phyloP scores from a whole-genome alignment of 2,329 filamentous ascomycete genomes.

The Scytalidium lignicola region DNA sequence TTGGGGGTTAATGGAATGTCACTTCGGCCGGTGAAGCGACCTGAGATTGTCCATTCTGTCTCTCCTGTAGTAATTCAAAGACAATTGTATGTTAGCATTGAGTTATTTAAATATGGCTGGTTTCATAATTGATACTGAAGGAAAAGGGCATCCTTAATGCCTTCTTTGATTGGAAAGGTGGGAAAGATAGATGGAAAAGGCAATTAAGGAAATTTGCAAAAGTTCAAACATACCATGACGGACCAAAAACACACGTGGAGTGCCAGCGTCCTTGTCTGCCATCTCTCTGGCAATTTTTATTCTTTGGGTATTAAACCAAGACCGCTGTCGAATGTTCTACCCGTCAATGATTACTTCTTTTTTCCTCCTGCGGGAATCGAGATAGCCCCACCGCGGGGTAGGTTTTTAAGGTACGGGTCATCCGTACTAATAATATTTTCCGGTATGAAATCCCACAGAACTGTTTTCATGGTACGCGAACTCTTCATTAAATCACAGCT shows the following conservation, averaged over 20 bases:
- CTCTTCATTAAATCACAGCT: no score
- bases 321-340: neutral
- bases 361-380: neutral
- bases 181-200: no score
- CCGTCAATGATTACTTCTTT: neutral
- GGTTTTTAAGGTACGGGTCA: no score
- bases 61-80: conserved; percentile 28
- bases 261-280: conserved; percentile 30
- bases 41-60: conserved; percentile 42
- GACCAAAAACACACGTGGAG: conserved; percentile 34
- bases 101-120: neutral
- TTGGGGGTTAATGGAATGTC: conserved; percentile 35
- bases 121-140: no score
- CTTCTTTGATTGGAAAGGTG: no score
- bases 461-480: no score
- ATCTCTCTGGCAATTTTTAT: conserved; percentile 11
- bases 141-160: no score
- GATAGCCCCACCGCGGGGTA: neutral
- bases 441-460: no score
- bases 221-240: conserved; percentile 29
- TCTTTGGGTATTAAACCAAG: neutral
- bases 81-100: neutral
- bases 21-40: conserved; percentile 39
- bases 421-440: no score
- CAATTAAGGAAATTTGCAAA: no score